A percentile compares a stretch with the other conserved stretches of the same genome.
phyloP scores from a whole-genome alignment of 202 grass and related monocot genomes.

The Saccharum hybrid region DNA sequence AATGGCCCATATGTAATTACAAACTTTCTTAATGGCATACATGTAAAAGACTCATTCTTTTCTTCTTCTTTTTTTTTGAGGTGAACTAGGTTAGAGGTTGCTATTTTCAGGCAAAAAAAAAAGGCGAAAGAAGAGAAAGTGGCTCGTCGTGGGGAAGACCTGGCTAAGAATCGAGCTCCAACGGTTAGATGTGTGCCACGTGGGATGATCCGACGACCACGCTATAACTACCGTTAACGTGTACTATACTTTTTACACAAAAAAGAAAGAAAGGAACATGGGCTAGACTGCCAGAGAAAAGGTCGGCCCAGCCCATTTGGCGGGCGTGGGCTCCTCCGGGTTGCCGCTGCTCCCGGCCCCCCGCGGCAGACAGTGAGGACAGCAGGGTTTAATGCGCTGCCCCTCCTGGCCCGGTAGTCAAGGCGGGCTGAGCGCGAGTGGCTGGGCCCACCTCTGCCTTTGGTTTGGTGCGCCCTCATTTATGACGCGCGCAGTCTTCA shows the following conservation, averaged over 20 bases:
- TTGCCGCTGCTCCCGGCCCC: neutral
- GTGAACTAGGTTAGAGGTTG: neutral
- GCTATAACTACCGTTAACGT: too few species aligned
- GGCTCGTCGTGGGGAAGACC: neutral
- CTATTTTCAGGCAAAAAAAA: neutral
- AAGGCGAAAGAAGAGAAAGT: neutral
- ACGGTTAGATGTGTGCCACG: neutral
- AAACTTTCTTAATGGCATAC: too few species aligned
- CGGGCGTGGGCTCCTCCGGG: neutral
- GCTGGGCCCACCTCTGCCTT: neutral
- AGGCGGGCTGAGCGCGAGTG: neutral
- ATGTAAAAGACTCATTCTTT: too few species aligned
- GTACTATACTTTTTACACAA: too few species aligned
- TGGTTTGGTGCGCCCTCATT: neutral
- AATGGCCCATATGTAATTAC: too few species aligned
- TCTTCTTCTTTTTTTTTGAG: too few species aligned
- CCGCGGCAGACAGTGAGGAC: neutral
- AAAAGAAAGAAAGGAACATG: neutral
- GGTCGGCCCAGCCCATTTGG: neutral
- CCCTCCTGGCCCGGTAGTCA: slow-evolving; percentile 7
- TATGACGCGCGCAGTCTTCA: slow-evolving; percentile 7
- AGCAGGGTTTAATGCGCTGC: slow-evolving; percentile 9
- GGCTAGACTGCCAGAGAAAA: neutral
- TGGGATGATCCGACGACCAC: neutral
- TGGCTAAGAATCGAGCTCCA: too few species aligned